Evolutionary conservation across 257 asterid genomes (phyloP).

Genomic region (Thymus quinquecostatus): DNA sequence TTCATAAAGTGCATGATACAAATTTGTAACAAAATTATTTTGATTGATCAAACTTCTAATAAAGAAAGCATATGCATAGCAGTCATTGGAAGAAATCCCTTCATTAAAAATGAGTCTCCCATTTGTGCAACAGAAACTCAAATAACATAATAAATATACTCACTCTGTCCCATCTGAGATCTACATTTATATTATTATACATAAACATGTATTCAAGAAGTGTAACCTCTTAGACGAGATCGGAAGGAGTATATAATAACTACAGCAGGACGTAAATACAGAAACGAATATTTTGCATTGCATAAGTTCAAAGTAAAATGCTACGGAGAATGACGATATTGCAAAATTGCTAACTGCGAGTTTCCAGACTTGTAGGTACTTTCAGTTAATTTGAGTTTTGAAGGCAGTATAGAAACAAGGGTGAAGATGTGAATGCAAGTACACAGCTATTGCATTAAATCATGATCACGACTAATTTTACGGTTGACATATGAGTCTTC

Average conservation of each 20-base stretch:
- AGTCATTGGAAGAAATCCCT: neutral
- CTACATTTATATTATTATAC: too few species aligned
- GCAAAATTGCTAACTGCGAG: neutral
- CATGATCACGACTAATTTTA: neutral
- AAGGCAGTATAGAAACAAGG: neutral
- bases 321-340: neutral
- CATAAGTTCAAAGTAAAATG: neutral
- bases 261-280: neutral
- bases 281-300: neutral
- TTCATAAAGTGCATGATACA: neutral
- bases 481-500: neutral
- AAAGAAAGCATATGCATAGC: neutral
- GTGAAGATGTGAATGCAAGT: slow-evolving; percentile 1
- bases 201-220: too few species aligned
- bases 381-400: neutral
- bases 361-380: neutral
- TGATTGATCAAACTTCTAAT: neutral
- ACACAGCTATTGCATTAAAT: neutral
- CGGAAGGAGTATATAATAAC: neutral
- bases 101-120: neutral
- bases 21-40: neutral
- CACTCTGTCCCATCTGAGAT: too few species aligned
- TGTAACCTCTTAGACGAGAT: too few species aligned
- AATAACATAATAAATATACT: neutral
- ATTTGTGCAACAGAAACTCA: neutral